phyloP scores from a whole-genome alignment of 2,329 filamentous ascomycete genomes.

The Alternaria brassicae region DNA sequence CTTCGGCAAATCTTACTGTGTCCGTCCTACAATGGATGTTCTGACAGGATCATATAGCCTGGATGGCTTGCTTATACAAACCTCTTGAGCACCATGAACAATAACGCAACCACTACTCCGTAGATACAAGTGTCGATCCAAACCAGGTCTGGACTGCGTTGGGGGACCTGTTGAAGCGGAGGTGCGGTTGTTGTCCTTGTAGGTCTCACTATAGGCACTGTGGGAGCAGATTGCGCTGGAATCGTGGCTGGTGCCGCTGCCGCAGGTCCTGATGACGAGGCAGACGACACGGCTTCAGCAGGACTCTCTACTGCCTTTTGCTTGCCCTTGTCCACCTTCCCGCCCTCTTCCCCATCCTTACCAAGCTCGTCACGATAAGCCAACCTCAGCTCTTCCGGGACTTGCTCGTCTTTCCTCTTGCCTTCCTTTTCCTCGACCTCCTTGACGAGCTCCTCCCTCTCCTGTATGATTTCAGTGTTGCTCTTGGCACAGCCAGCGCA shows the following conservation, averaged over 20 bases:
- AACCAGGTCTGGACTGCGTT: slow-evolving; percentile 58
- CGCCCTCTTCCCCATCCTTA: slow-evolving; percentile 38
- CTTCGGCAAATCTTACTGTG: neutral
- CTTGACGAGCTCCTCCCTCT: slow-evolving; percentile 67
- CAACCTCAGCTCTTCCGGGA: slow-evolving; percentile 67
- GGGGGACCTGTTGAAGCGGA: slow-evolving; percentile 29
- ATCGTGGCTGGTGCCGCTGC: slow-evolving; percentile 17
- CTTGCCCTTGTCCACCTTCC: slow-evolving; percentile 33
- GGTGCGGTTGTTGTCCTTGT: slow-evolving; percentile 25
- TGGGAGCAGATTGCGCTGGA: neutral
- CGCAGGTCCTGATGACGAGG: neutral
- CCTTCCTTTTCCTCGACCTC: slow-evolving; percentile 55
- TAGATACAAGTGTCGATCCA: slow-evolving; percentile 87
- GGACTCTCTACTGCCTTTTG: slow-evolving; percentile 19
- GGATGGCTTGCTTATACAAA: slow-evolving; percentile 32
- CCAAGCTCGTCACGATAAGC: slow-evolving; percentile 76
- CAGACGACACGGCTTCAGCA: neutral
- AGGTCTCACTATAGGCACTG: slow-evolving; percentile 12
- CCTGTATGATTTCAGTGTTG: slow-evolving; percentile 76
- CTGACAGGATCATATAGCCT: neutral
- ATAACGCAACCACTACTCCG: slow-evolving; percentile 71
- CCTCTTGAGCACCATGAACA: slow-evolving; percentile 70
- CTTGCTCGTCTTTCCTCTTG: slow-evolving; percentile 52
- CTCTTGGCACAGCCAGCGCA: slow-evolving; percentile 74
- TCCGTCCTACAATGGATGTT: neutral